These are phyloP conservation scores for Annulohypoxylon bovei DNA, from an alignment of 495 filamentous ascomycete genomes.

Conservation along the genomic window DNA sequence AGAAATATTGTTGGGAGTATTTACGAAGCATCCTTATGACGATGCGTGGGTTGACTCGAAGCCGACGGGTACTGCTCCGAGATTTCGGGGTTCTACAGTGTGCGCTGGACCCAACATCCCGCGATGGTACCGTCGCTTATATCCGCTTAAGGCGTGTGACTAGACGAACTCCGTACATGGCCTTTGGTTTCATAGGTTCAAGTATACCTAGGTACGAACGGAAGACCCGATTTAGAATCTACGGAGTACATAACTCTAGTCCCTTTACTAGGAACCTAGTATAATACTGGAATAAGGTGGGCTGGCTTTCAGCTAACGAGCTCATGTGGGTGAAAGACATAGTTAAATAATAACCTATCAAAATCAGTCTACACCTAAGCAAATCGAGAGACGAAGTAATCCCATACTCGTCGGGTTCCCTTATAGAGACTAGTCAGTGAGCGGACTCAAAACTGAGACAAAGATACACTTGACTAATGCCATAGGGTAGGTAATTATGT, in stretches of 20 bases:
- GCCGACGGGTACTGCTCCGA: conserved; percentile 8
- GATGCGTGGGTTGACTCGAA: conserved; percentile 13
- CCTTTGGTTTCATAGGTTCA: no score
- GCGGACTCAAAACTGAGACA: background rate
- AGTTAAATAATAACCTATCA: no score
- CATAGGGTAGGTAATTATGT: background rate
- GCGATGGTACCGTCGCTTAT: background rate
- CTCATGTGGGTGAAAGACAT: background rate
- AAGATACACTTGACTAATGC: conserved; percentile 5
- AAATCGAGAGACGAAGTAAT: no score
- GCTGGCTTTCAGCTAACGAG: no score
- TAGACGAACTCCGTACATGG: no score
- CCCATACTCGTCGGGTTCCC: background rate
- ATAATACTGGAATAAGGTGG: no score
- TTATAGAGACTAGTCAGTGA: background rate
- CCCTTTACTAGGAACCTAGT: no score
- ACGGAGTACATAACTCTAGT: no score
- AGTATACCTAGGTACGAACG: no score
- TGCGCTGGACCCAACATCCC: background rate
- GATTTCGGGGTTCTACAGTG: conserved; percentile 18
- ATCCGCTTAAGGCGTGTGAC: no score
- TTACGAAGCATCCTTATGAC: conserved; percentile 11
- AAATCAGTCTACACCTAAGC: no score
- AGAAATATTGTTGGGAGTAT: background rate
- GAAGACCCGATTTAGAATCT: no score